These are phyloP conservation scores for Fusarium odoratissimum DNA, from an alignment of 2,329 filamentous ascomycete genomes.

Conservation along the genomic window DNA sequence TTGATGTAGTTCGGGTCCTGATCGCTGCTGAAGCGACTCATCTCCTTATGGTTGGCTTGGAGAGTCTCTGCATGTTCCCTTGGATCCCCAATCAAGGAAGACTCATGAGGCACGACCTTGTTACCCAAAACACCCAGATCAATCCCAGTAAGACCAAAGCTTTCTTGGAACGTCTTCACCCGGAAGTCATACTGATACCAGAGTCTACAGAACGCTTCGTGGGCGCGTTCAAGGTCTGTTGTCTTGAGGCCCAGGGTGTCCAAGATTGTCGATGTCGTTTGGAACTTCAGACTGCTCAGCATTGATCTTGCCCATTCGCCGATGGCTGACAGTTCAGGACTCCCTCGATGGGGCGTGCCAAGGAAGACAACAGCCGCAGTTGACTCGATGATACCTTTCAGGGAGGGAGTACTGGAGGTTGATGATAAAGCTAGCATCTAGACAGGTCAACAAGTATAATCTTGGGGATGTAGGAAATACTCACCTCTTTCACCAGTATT, in stretches of 20 bases:
- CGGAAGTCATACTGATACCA: slow-evolving; percentile 23
- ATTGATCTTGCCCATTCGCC: slow-evolving; percentile 25
- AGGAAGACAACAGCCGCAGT: slow-evolving; percentile 49
- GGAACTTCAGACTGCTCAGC: slow-evolving; percentile 32
- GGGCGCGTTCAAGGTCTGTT: slow-evolving; percentile 17
- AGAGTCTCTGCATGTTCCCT: slow-evolving; percentile 29
- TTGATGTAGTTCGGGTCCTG: slow-evolving; percentile 25
- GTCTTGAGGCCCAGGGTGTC: slow-evolving; percentile 18
- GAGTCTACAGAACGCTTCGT: slow-evolving; percentile 18
- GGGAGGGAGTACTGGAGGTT: no score
- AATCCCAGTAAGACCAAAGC: not conserved
- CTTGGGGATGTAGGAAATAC: no score
- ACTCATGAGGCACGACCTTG: slow-evolving; percentile 28
- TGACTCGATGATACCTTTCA: slow-evolving; percentile 37
- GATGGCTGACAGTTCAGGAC: slow-evolving; percentile 35
- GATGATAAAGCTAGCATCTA: no score
- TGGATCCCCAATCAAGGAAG: slow-evolving; percentile 14
- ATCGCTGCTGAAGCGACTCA: slow-evolving; percentile 2
- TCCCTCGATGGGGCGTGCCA: slow-evolving; percentile 49
- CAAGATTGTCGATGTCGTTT: slow-evolving; percentile 1
- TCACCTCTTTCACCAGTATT: slow-evolving; percentile 26
- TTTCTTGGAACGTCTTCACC: slow-evolving; percentile 36
- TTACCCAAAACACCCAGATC: slow-evolving; percentile 11
- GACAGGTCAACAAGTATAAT: no score
- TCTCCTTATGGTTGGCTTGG: slow-evolving; percentile 23